phyloP scores from a whole-genome alignment of 2,329 filamentous ascomycete species.

The Salinomyces thailandicus region DNA sequence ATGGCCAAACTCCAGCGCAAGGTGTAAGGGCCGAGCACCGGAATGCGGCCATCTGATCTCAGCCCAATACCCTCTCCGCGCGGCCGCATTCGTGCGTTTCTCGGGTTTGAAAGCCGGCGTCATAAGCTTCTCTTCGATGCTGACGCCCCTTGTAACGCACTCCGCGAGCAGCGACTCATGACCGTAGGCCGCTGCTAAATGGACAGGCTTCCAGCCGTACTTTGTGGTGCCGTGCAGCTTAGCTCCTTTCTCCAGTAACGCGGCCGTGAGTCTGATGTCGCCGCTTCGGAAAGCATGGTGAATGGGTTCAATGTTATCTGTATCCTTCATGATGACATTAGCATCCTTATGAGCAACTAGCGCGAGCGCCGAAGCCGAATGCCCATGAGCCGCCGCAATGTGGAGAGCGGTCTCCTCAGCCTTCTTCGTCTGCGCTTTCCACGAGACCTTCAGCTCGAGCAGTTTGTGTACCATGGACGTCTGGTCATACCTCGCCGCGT shows the following conservation, averaged over 20 bases:
- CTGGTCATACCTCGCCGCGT: constrained; percentile 10
- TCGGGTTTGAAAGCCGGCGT: constrained; percentile 12
- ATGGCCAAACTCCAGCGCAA: constrained; percentile 14
- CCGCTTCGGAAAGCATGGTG: constrained; percentile 13
- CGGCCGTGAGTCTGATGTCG: constrained; percentile 6
- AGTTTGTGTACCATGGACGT: constrained; percentile 11
- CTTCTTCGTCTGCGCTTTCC: constrained; percentile 12
- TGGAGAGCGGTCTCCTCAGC: constrained; percentile 11
- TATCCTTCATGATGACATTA: constrained; percentile 9
- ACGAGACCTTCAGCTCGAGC: constrained; percentile 6
- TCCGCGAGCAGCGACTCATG: constrained; percentile 8
- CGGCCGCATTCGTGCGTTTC: constrained; percentile 11
- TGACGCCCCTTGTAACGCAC: constrained; percentile 10
- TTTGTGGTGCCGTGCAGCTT: constrained; percentile 8
- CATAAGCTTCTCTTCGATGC: constrained; percentile 10
- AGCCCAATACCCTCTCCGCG: constrained; percentile 10
- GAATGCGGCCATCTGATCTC: constrained; percentile 15
- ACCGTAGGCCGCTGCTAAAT: constrained; percentile 14
- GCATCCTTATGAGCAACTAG: constrained; percentile 10
- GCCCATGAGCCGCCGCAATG: constrained; percentile 6
- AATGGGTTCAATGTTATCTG: constrained; percentile 10
- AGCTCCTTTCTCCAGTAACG: constrained; percentile 10
- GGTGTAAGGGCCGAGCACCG: constrained; percentile 10
- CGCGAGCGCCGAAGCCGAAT: constrained; percentile 6
- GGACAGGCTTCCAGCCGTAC: constrained; percentile 14